phyloP scores from a whole-genome alignment of 2,329 filamentous ascomycete species.

The Metarhizium humberi region DNA sequence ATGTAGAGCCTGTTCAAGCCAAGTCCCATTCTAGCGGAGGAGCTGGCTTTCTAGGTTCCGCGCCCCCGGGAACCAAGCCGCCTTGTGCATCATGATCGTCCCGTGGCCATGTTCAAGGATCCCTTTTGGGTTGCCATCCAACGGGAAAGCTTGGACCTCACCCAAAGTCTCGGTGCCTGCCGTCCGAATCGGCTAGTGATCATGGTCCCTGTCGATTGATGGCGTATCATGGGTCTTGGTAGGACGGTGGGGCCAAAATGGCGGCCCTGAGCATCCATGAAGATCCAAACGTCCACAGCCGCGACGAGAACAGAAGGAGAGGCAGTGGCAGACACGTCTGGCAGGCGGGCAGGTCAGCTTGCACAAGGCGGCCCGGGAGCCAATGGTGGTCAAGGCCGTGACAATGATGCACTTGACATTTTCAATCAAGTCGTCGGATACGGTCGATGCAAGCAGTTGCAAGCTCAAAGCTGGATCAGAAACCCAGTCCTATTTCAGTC shows the following conservation, averaged over 20 bases:
- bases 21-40: conserved; percentile 1
- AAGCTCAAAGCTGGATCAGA: conserved; percentile 13
- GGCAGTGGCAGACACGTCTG: conserved; percentile 1
- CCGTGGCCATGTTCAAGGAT: background rate
- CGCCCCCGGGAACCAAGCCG: conserved; percentile 5
- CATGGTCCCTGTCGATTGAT: background rate
- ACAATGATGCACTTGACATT: background rate
- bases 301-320: conserved; percentile 6
- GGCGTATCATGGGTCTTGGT: background rate
- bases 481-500: conserved; percentile 3
- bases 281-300: conserved; percentile 1
- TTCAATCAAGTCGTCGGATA: conserved; percentile 8
- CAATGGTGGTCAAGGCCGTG: background rate
- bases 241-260: conserved; percentile 4
- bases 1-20: conserved; percentile 1
- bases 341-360: conserved; percentile 13
- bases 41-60: background rate
- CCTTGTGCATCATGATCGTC: conserved; percentile 8
- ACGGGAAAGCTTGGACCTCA: background rate
- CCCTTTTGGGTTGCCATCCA: background rate
- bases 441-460: conserved; percentile 9
- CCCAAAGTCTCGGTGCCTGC: conserved; percentile 2
- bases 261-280: conserved; percentile 7
- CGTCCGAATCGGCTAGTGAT: background rate
- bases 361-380: conserved; percentile 7